Base-by-base conservation (phyloP, 768 basidiomycete species). In the Tricholoma terreum region DNA sequence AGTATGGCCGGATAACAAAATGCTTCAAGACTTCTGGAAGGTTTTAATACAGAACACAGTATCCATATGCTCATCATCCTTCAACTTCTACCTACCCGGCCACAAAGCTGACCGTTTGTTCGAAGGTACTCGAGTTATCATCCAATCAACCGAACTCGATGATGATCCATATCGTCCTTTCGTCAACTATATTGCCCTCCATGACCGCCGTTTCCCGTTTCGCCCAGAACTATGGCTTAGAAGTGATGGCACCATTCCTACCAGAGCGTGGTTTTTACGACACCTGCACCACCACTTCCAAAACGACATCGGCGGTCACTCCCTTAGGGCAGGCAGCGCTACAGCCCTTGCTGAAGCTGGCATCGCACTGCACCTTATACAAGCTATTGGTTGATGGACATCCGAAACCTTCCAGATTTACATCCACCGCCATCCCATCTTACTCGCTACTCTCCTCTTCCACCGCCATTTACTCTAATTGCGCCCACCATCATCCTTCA, bases 381-480 rank as follows among this genome's bases (percentile, higher is more conserved):
- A 72, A 48, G 67, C 66, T 0, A 52, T 64, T 0, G 75, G 74
- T 0, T 63, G 73, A 0, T 77, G 76, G 76, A 52, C 66, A 0
- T 75, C 73, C 0, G 64, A 69, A 1, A 60, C 69, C 0, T 76
- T 64, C 53, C 60, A 68, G 14, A 58, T 65, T 34, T 75, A 77
- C 57, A 68, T 77, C 19, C 64, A 72, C 10, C 65, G 71, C 52
- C 58, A 74, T 52, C 74, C 74, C 15, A 61, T 15, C 24, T 14
- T 50, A 6, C 48, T 50, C 4, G 31, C 31, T 4, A 10, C 31
- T 33, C 31, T 33, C 31, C 6, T 33, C 31, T n/a, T n/a, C n/a
- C n/a, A n/a, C n/a, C n/a, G n/a, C n/a, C n/a, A n/a, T n/a, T n/a
- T n/a, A n/a, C n/a, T n/a, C n/a, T n/a, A n/a, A n/a, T n/a, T n/a